Base-by-base conservation (phyloP, 129 eudicot species). In the Flaveria robusta region DNA sequence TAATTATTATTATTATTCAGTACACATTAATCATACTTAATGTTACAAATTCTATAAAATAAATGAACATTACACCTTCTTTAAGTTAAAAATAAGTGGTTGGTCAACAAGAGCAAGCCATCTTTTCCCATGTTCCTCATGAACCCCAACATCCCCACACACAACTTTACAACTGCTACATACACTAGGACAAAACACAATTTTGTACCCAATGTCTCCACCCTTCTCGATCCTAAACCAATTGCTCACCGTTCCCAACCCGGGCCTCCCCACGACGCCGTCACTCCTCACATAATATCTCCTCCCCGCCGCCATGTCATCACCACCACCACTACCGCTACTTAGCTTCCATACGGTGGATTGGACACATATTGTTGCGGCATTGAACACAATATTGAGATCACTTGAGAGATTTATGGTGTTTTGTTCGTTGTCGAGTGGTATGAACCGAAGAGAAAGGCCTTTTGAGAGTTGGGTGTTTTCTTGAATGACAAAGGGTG, bases 131-230 rank as follows among this genome's bases (percentile, higher is more conserved):
- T 68, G 80, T 69, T 89, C 93, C 59, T 79, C 79, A 41, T 76
- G 81, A 75, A 92, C 85, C 49, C 96, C 96, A 43, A 89, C 81
- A 82, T 87, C 83, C 74, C 91, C 93, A 84, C 96, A 92, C 60
- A 75, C 75, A 50, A 89, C 83, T 83, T 77, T 86, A 70, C 96
- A 92, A 26, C 63, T 71, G 19, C 83, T 71, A 58, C 96, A 89
- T 50, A 87, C 96, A 82, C 84, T 82, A 1, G 96, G 96, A 82
- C 93, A 92, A 66, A 69, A 92, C 82, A 92, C 91, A 26, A 92
- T 45, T 83, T 83, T 92, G 74, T 92, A 87, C 3, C 87, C 92
- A 79, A 51, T 45, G 46, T 77, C 79, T 52, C 83, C 83, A 75
- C 46, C 75, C 72, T 74, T 89, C 46, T 89, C 96, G 2, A 89